Evolutionary conservation across 176 grass and related monocot species (phyloP).

Genomic region (Oropetium thomaeum): DNA sequence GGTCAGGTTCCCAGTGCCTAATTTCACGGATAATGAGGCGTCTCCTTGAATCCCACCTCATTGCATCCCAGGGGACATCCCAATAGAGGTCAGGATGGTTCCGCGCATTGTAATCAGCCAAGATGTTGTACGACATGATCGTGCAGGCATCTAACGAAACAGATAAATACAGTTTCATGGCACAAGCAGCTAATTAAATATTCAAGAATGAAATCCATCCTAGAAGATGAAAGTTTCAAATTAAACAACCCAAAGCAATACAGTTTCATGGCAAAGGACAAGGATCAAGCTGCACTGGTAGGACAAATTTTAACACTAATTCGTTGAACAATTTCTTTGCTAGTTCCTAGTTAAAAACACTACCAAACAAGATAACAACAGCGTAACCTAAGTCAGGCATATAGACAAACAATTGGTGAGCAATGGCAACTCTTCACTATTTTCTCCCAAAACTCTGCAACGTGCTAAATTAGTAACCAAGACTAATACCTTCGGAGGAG

Average conservation of each 20-base stretch:
- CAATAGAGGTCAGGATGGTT: slow-evolving; percentile 68
- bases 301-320: background rate
- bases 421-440: background rate
- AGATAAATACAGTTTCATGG: too few species aligned
- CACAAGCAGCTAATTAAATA: background rate
- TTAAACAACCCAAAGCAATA: background rate
- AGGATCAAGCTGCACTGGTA: slow-evolving; percentile 9
- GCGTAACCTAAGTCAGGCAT: slow-evolving; percentile 1
- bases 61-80: slow-evolving; percentile 55
- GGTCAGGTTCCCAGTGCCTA: slow-evolving; percentile 58
- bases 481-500: slow-evolving; percentile 36
- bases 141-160: slow-evolving; percentile 55
- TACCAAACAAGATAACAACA: background rate
- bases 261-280: background rate
- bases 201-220: background rate
- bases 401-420: slow-evolving; percentile 22
- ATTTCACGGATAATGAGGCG: slow-evolving; percentile 72
- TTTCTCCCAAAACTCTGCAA: background rate
- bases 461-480: background rate
- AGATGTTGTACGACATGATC: slow-evolving; percentile 90
- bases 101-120: slow-evolving; percentile 66
- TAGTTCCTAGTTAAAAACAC: background rate
- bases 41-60: slow-evolving; percentile 75
- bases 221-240: background rate
- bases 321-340: background rate